phyloP scores from a whole-genome alignment of 805 yeast species.

The Ascoidea tarda region DNA sequence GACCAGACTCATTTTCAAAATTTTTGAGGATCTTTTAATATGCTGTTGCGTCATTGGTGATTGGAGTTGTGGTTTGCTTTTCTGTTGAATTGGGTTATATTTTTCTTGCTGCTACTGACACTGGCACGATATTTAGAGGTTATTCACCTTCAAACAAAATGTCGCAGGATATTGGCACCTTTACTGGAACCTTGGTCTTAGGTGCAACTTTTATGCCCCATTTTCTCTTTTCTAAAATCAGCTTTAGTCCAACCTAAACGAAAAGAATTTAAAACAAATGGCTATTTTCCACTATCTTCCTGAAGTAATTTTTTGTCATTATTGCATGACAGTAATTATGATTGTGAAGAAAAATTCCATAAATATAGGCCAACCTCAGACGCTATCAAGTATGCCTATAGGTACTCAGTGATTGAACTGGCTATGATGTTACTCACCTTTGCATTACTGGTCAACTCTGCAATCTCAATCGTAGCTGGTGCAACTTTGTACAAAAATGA shows the following conservation, averaged over 20 bases:
- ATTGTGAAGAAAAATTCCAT: conserved; percentile 19
- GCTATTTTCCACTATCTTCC: conserved; percentile 15
- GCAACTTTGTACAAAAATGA: conserved; percentile 58
- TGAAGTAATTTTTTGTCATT: not conserved
- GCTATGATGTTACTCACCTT: conserved; percentile 57
- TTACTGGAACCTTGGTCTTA: conserved; percentile 64
- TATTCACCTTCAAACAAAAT: conserved; percentile 25
- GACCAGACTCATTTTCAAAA: conserved; percentile 58
- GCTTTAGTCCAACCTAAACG: conserved; percentile 81
- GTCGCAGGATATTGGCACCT: conserved; percentile 49
- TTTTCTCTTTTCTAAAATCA: conserved; percentile 68
- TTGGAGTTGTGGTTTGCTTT: conserved; percentile 68
- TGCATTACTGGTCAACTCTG: conserved; percentile 77
- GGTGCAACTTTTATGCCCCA: conserved; percentile 98
- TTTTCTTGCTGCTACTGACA: conserved; percentile 46
- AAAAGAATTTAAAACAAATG: conserved; percentile 69
- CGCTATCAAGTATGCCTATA: conserved; percentile 64
- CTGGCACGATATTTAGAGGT: conserved; percentile 18
- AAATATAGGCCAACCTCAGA: conserved; percentile 52
- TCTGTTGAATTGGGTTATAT: conserved; percentile 43
- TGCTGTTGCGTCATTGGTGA: conserved; percentile 57
- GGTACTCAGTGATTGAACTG: conserved; percentile 61
- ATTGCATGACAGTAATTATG: not conserved
- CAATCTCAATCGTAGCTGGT: conserved; percentile 74
- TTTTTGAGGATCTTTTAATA: conserved; percentile 65